Evolutionary conservation across 2,329 filamentous ascomycete species (phyloP).

Genomic region (Aspergillus sp.): DNA sequence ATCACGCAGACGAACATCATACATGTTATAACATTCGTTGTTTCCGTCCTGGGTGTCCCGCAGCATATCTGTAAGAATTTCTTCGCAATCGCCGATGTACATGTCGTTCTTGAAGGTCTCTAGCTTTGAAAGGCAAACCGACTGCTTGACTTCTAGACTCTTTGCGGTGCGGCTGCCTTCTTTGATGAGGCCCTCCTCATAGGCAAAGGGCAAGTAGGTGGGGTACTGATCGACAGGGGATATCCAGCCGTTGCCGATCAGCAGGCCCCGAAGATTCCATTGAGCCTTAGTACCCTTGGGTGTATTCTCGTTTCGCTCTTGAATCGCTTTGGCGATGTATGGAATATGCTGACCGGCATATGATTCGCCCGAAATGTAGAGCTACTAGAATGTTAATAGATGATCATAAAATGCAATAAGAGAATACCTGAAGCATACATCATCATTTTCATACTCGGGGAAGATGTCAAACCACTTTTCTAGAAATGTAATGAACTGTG

Average conservation of each 20-base stretch:
- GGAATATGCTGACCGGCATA: conserved; percentile 97
- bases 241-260: conserved; percentile 99
- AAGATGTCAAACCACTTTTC: conserved; percentile 90
- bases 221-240: conserved; percentile 85
- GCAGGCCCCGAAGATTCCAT: conserved; percentile 78
- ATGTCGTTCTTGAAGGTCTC: conserved; percentile 59
- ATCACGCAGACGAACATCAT: conserved; percentile 85
- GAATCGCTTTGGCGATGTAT: conserved; percentile 87
- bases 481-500: conserved; percentile 81
- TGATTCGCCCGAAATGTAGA: conserved; percentile 94
- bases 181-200: conserved; percentile 68
- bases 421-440: conserved; percentile 59
- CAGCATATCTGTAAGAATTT: conserved; percentile 69
- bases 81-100: conserved; percentile 68
- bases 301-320: conserved; percentile 73
- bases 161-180: conserved; percentile 61
- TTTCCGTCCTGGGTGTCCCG: conserved; percentile 54
- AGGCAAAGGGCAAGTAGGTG: conserved; percentile 76
- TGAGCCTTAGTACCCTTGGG: conserved; percentile 33
- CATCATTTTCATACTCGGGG: conserved; percentile 84
- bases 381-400: conserved; percentile 44
- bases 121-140: conserved; percentile 60
- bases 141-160: conserved; percentile 63
- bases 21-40: conserved; percentile 84
- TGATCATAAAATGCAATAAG: neutral